Conservation (phyloP, 2,329 filamentous ascomycete genomes). For the Ceratocystis destructans region DNA sequence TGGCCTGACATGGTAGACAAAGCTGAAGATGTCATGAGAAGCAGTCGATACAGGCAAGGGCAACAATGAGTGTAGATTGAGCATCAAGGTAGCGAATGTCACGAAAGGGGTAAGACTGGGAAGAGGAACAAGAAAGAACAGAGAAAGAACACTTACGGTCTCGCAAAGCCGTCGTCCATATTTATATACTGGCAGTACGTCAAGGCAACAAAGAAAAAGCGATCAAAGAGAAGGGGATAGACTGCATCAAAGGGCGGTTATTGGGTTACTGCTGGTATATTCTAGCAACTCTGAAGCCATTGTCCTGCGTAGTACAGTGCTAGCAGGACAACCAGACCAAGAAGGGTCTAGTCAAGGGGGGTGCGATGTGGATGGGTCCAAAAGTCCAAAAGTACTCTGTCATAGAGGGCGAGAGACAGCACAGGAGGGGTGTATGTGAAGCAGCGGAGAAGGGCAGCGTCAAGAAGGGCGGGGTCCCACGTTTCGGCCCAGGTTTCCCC, state of each 20-base stretch:
- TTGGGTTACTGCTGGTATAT: background rate
- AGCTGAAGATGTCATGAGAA: no score
- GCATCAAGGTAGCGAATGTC: background rate
- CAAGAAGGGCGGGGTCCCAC: background rate
- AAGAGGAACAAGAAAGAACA: background rate
- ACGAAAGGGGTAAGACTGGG: background rate
- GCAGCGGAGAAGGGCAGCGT: background rate
- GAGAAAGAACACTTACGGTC: slow-evolving; percentile 9
- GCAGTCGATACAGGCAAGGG: no score
- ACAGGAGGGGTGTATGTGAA: background rate
- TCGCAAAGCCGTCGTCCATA: background rate
- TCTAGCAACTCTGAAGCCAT: background rate
- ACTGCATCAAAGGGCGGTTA: background rate
- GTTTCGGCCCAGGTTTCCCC: no score
- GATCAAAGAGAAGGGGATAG: background rate
- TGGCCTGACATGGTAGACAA: no score
- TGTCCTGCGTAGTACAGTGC: background rate
- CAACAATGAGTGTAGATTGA: no score
- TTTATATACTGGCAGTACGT: background rate
- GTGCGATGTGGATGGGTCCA: background rate
- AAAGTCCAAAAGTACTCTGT: background rate
- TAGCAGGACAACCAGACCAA: background rate
- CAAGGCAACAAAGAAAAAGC: background rate
- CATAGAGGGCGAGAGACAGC: background rate
- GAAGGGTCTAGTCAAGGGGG: background rate